Evolutionary conservation across 2,329 filamentous ascomycete genomes (phyloP), one percentile per base, ranked within the genome.

Genomic region (Apiospora saccharicola): DNA sequence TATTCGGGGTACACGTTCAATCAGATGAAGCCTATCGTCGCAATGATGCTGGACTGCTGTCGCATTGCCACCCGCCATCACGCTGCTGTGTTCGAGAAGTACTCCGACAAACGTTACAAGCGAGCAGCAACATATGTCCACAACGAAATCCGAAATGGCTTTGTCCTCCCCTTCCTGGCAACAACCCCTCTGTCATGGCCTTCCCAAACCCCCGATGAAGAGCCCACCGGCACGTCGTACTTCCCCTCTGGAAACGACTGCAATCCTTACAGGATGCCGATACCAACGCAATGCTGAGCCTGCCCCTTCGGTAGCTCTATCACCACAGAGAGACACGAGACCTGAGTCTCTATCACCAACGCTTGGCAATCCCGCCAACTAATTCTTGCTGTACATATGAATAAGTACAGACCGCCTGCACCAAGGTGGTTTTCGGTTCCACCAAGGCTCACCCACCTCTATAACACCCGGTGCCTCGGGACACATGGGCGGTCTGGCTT

Each of bases 1-100:
- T 98, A 97, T 84, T 97, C 96, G 47, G 94, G 94, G 71, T 98
- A 99, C 85, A 98, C 95, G 1, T 95, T 93, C 84, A 84, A 86
- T 67, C 96, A 99, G 82, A 86, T 99, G 71, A 91, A 91, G 78
- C 91, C 92, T 1, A 85, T 98, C 49, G 88, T 98, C 67, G 86
- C 87, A 19, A 91, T 94, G 81, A 91, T 99, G 75, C 85, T 97
- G 69, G 94, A 98, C 77, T 98, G 96, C 85, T 98, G 95, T 83
- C 91, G 94, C 73, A 89, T 91, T 71, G 93, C 95, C 8, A 88
- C 88, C 75, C 91, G 92, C 78, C 96, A 99, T 80, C 96, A 99
- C 80, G 84, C 86, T 41, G 94, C 95, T 10, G 92, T 99, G 57
- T 98, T 90, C 80, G 94, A 98, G 71, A 99, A 99, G 83, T 99